Percentiles rank a stretch among this genome's conserved stretches.
Evolutionary conservation across 257 asterid genomes (phyloP).

Genomic region (Salvia splendens): DNA sequence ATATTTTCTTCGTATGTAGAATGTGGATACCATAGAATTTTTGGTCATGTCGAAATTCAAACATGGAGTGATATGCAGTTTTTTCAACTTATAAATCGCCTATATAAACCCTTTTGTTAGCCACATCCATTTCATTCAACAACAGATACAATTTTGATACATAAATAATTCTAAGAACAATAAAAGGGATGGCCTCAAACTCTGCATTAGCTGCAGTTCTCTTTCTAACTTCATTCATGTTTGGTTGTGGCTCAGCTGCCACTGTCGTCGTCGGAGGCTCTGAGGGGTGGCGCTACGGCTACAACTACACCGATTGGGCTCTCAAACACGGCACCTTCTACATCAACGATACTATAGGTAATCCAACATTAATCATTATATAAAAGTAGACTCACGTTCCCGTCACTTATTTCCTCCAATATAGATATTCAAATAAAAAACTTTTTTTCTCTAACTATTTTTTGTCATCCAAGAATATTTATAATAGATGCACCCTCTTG

Average conservation of each 20-base stretch:
- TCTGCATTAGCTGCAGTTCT: neutral
- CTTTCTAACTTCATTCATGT: neutral
- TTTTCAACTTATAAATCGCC: neutral
- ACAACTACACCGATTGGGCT: slow-evolving; percentile 61
- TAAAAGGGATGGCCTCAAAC: neutral
- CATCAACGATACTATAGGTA: slow-evolving; percentile 54
- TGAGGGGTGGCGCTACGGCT: slow-evolving; percentile 54
- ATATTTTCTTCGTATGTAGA: neutral
- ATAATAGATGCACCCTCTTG: too few species aligned
- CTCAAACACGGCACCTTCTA: slow-evolving; percentile 47
- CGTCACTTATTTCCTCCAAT: too few species aligned
- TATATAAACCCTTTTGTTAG: neutral
- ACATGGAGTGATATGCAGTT: neutral
- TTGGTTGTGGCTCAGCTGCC: slow-evolving; percentile 1
- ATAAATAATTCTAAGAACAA: too few species aligned
- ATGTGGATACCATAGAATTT: neutral
- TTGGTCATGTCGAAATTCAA: neutral
- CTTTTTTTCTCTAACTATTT: too few species aligned
- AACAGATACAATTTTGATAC: too few species aligned
- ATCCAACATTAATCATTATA: too few species aligned
- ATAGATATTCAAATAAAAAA: too few species aligned
- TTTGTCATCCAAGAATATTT: too few species aligned
- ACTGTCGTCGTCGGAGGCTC: slow-evolving; percentile 48
- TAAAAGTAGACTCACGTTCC: too few species aligned
- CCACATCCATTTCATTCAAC: neutral